Conservation (phyloP, 2,329 filamentous ascomycete species). For the Nothopassalora personata region DNA sequence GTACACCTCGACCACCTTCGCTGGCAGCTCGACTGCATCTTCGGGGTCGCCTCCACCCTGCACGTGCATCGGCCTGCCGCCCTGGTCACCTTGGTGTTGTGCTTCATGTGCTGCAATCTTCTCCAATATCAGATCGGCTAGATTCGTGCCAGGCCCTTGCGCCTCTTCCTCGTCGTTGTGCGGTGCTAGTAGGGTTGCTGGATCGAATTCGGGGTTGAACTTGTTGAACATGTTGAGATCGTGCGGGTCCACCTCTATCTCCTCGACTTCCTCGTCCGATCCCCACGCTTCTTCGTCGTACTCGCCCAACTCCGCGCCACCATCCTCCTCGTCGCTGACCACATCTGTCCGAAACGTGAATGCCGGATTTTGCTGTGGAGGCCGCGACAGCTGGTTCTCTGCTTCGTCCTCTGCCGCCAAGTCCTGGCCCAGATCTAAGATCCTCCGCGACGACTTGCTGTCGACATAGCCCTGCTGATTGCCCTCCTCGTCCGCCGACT, state of each 20-base stretch:
- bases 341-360: conserved; percentile 66
- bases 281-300: conserved; percentile 62
- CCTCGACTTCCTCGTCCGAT: conserved; percentile 60
- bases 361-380: conserved; percentile 51
- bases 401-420: conserved; percentile 74
- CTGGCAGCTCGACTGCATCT: conserved; percentile 79
- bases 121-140: conserved; percentile 87
- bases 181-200: conserved; percentile 64
- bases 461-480: conserved; percentile 68
- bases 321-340: conserved; percentile 40
- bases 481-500: conserved; percentile 52
- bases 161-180: conserved; percentile 42
- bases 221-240: conserved; percentile 88
- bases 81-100: conserved; percentile 48
- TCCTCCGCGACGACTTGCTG: conserved; percentile 80
- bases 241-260: conserved; percentile 75
- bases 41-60: conserved; percentile 56
- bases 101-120: conserved; percentile 93
- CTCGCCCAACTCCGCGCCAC: conserved; percentile 49
- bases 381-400: conserved; percentile 40
- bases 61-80: conserved; percentile 52
- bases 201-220: conserved; percentile 72
- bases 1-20: conserved; percentile 91
- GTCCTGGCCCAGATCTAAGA: conserved; percentile 83
- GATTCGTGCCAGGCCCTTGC: conserved; percentile 57